These are phyloP conservation scores for Solanum clarkiae DNA, from an alignment of 257 asterid species.

Conservation along the genomic window DNA sequence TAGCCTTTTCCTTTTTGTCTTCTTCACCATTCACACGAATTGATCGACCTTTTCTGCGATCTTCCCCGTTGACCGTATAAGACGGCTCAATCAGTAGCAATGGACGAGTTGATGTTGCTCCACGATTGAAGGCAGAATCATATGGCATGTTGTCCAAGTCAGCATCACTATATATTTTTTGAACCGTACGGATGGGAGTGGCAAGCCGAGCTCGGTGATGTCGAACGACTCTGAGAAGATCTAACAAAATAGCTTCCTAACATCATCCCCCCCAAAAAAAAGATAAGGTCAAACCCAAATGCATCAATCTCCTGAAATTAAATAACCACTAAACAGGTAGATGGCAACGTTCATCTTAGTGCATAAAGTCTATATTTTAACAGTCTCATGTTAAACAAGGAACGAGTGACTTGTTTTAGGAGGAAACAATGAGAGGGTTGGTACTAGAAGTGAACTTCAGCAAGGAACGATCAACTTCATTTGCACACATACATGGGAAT, in stretches of 20 bases:
- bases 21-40: conserved; percentile 41
- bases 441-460: background rate
- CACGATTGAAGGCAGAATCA: conserved; percentile 47
- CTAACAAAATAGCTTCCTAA: conserved; percentile 83
- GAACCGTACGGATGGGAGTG: conserved; percentile 96
- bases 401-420: background rate
- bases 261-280: background rate
- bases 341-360: background rate
- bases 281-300: background rate
- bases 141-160: conserved; percentile 72
- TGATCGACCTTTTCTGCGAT: conserved; percentile 47
- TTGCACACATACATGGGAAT: background rate
- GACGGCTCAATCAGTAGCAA: conserved; percentile 64
- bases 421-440: background rate
- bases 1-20: conserved; percentile 35
- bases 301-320: background rate
- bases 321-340: background rate
- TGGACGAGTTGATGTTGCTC: conserved; percentile 50
- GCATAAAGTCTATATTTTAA: background rate
- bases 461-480: background rate
- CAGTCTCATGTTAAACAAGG: background rate
- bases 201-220: conserved; percentile 96
- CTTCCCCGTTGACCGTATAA: conserved; percentile 71
- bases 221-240: conserved; percentile 86
- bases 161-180: conserved; percentile 65